Percentiles rank a stretch among this genome's conserved stretches.
phyloP scores from a whole-genome alignment of 2,329 filamentous ascomycete genomes.

The Phialocephala subalpina region DNA sequence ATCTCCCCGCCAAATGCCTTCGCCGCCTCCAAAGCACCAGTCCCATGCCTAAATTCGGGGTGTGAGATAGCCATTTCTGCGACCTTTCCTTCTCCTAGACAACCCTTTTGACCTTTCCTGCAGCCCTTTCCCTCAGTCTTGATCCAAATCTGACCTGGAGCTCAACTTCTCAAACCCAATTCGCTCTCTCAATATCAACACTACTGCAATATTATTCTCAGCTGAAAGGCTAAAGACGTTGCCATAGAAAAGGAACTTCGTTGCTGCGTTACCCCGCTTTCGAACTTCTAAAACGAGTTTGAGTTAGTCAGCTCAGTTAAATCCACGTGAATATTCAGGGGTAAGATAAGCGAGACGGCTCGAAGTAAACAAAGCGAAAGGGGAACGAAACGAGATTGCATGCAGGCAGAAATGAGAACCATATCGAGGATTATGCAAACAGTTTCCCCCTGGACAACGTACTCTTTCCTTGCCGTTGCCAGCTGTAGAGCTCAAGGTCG shows the following conservation, averaged over 20 bases:
- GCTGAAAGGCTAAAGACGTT: not conserved
- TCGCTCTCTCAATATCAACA: no score
- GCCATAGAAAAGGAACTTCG: not conserved
- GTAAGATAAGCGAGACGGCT: not conserved
- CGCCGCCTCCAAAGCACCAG: slow-evolving; percentile 46
- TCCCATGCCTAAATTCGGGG: slow-evolving; percentile 44
- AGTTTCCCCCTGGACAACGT: no score
- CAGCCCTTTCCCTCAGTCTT: not conserved
- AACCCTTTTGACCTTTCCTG: not conserved
- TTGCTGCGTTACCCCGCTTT: slow-evolving; percentile 3
- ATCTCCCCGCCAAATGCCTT: slow-evolving; percentile 40
- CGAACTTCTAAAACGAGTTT: not conserved
- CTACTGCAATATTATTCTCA: no score
- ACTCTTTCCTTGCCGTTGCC: no score
- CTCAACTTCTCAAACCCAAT: no score
- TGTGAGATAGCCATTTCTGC: slow-evolving; percentile 43
- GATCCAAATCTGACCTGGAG: no score
- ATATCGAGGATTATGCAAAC: not conserved
- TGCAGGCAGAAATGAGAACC: not conserved
- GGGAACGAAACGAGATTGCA: not conserved
- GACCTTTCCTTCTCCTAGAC: not conserved
- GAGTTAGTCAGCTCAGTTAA: not conserved
- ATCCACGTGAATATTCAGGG: not conserved
- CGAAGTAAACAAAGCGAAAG: not conserved
- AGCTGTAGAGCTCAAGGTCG: no score